Conservation (phyloP, 352 stramenopile species). For the Phytophthora lateralis region DNA sequence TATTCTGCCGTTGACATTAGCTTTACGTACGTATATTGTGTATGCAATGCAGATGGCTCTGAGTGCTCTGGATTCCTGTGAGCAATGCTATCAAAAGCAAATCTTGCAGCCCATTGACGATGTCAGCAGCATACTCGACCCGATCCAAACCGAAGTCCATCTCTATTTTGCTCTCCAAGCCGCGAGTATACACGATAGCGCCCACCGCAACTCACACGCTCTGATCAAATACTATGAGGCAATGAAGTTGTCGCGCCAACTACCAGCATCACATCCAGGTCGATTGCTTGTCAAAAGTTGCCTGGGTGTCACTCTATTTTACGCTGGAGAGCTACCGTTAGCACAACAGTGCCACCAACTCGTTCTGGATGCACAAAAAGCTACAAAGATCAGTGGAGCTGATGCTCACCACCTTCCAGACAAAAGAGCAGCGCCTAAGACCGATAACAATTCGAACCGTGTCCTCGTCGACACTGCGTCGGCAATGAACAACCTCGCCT, state of each 20-base stretch:
- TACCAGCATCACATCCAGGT: constrained; percentile 42
- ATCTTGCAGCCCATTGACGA: constrained; percentile 3
- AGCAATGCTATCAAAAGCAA: constrained; percentile 38
- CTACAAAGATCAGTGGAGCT: constrained; percentile 22
- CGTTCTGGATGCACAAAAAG: constrained; percentile 48
- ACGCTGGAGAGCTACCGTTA: constrained; percentile 50
- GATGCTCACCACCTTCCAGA: not conserved
- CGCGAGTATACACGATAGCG: constrained; percentile 66
- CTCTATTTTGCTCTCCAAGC: constrained; percentile 60
- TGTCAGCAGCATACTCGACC: not conserved
- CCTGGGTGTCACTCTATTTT: constrained; percentile 63
- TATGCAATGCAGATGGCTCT: constrained; percentile 59
- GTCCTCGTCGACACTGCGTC: constrained; percentile 64
- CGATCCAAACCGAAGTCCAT: constrained; percentile 35
- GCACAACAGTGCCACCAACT: constrained; percentile 62
- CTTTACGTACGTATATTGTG: not conserved
- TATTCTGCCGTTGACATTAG: not conserved
- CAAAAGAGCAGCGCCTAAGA: constrained; percentile 15
- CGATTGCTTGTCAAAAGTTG: constrained; percentile 54
- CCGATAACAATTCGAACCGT: not conserved
- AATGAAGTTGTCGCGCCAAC: constrained; percentile 40
- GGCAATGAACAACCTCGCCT: constrained; percentile 77
- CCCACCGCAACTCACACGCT: constrained; percentile 50
- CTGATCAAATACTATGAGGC: constrained; percentile 59
- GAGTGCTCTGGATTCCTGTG: constrained; percentile 51